Percentiles rank a stretch among this genome's conserved stretches.
Conservation (phyloP, 352 stramenopile genomes). For the Globisporangium sylvaticum region DNA sequence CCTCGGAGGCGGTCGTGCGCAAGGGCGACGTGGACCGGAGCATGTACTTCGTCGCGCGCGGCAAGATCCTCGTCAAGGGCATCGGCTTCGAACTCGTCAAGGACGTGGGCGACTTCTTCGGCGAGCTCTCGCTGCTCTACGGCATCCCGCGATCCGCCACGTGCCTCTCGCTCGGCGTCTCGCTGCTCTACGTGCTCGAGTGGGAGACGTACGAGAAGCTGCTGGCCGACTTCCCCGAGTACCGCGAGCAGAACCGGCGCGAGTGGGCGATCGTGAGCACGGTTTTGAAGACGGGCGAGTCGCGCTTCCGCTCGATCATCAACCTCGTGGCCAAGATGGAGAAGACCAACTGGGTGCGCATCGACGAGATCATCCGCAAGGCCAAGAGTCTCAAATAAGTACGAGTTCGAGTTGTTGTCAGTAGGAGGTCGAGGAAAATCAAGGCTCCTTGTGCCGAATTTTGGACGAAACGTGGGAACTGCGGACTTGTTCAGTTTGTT, state of each 20-base stretch:
- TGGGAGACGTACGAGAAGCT: conserved; percentile 69
- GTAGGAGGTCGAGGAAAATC: neutral
- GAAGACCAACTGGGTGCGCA: conserved; percentile 49
- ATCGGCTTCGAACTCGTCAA: conserved; percentile 69
- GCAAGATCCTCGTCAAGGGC: conserved; percentile 59
- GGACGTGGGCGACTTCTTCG: conserved; percentile 53
- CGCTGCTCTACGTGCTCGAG: conserved; percentile 75
- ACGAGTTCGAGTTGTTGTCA: neutral
- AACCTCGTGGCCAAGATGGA: conserved; percentile 64
- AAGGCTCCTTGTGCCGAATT: neutral
- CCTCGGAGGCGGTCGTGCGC: conserved; percentile 50
- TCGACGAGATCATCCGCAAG: conserved; percentile 70
- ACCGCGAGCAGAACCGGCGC: conserved; percentile 62
- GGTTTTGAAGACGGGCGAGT: conserved; percentile 48
- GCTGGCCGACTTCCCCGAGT: conserved; percentile 69
- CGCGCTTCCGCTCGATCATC: conserved; percentile 68
- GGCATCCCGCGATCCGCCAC: conserved; percentile 75
- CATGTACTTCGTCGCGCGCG: conserved; percentile 73
- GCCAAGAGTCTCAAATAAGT: conserved; percentile 54
- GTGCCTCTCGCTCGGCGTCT: conserved; percentile 61
- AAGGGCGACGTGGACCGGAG: conserved; percentile 66
- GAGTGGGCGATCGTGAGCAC: conserved; percentile 77
- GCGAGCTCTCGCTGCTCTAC: conserved; percentile 49
- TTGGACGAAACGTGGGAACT: too few species aligned
- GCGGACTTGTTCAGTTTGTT: too few species aligned